Evolutionary conservation across 2,329 filamentous ascomycete genomes (phyloP), one percentile per base, ranked within the genome.

Genomic region (Akanthomyces uredinophilus): DNA sequence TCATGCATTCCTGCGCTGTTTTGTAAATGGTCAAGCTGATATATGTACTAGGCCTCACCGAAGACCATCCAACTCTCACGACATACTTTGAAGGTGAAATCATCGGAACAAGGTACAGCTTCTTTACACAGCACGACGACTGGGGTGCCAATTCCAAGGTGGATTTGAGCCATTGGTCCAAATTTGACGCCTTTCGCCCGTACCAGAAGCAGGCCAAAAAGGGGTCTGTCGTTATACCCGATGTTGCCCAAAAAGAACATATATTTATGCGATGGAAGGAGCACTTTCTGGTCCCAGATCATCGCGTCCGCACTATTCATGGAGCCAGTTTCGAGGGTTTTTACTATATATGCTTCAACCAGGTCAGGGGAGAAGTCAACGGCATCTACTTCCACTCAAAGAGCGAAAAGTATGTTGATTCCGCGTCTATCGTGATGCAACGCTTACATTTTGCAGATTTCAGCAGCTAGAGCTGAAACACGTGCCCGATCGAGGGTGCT

Each of bases 251-350:
- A 71, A 83, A 87, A 66, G 93, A 97, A 68, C 88, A 96, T 73
- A 88, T 99, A 37, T 99, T 97, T 71, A 99, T 99, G 95, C 87
- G 95, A 64, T 99, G 95, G 95, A 99, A 99, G 76, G 95, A 99
- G 72, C 92, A 96, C 70, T 99, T 99, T 70, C 80, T 99, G 0
- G 95, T 99, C 0, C 95, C 95, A 1, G 93, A 99, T 70, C 95
- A 99, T 73, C 86, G 91, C 18, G 92, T 98, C 22, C 85, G 89
- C 64, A 96, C 91, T 13, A 96, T 99, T 65, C 90, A 87, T 39
- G 95, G 95, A 20, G 95, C 95, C 8, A 98, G 94, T 71, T 99
- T 98, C 64, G 95, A 99, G 72, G 95, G 95, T 0, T 99, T 99
- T 73, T 99, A 98, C 74, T 99, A 99, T 72, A 98, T 99, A 67